Base-by-base conservation (phyloP, 2,329 filamentous ascomycete genomes). In the Ceratocystis papillata region DNA sequence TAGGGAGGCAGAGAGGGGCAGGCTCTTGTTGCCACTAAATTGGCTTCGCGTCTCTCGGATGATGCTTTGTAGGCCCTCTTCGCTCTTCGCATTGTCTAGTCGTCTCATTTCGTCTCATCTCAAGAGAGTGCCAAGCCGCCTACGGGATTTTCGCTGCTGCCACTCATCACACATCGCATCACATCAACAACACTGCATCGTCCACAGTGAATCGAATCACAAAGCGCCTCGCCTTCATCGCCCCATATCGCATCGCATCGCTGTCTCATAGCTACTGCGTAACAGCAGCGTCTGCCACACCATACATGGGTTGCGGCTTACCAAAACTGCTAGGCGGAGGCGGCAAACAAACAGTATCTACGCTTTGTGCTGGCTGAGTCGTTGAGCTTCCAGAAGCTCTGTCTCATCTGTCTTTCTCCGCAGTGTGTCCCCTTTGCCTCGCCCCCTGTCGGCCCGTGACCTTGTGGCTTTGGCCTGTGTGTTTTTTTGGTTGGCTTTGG, bases 341-440 rank as follows among this genome's bases (percentile, higher is more conserved):
- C 30, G 7, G 30, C 30, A 33, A 41, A 41, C 37, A 41, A 41
- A 41, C 37, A 41, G 12, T 12, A 41, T 41, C 37, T 41, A 41
- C 37, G 12, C 37, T 15, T 41, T 41, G 37, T 41, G 37, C 37
- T 41, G 37, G 37, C 37, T 41, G 37, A 41, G 37, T 41, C 10
- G 37, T 12, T 28, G 22, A 37, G 15, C 55, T 37, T 59, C 55
- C 33, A 30, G 55, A 59, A 59, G 55, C 55, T 37, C 30, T 59
- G 55, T 59, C 55, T 33, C 55, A 59, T 57, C 25, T 15, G 53
- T 33, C 7, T 20, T 33, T 57, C 30, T 8, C 6, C 55, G n/a
- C 55, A 37, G 10, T 41, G 37, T 8, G 37, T 41, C 37, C 37
- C 25, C 30, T 59, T n/a, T 53, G 25, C 33, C 55, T 59, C 17